Evolutionary conservation across 495 filamentous ascomycete species (phyloP), one percentile per base, ranked within the genome.

Genomic region (Penicillium simplicissimum): DNA sequence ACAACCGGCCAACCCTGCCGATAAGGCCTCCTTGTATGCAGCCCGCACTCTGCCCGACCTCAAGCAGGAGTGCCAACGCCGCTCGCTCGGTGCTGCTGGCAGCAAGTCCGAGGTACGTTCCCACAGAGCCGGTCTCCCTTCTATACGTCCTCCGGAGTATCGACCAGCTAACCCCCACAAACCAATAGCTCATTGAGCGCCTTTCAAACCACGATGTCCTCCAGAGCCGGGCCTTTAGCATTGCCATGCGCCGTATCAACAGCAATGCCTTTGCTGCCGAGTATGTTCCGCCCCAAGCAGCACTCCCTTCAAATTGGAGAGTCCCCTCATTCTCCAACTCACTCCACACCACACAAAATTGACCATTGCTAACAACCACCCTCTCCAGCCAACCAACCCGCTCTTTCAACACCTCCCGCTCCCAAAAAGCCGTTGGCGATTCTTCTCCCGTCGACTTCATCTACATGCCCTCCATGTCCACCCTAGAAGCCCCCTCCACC

Each of bases 361-460:
- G 6, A n/a, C 28, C 14, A 25, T 57, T 54, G 11, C 71, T 70
- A 63, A 76, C 68, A 62, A 45, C 60, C 36, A 43, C 51, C 52
- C 45, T 59, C 38, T 37, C n/a, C 52, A 71, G 67, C 8, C 64
- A 38, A 33, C 66, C 75, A 17, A 64, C 72, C 67, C 85, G 84
- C 56, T 77, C 79, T 66, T 87, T 87, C 81, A 87, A 87, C 72
- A 84, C 82, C 63, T 81, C 78, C 65, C 83, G 82, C 57, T 68
- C 79, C 60, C 74, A 78, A 54, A 85, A 85, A 68, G 69, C 81
- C 58, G 73, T 81, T 59, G 77, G 81, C 62, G 85, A 88, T 76
- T 75, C 72, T 60, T 86, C 84, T 42, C 83, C 85, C 33, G 85
- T 88, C 55, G 86, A 88, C 77, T 85, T 88, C 62, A 81, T 80